A percentile compares a stretch with the other conserved stretches of the same genome.
phyloP scores from a whole-genome alignment of 2,329 filamentous ascomycete species.

The Penicillium decumbens region DNA sequence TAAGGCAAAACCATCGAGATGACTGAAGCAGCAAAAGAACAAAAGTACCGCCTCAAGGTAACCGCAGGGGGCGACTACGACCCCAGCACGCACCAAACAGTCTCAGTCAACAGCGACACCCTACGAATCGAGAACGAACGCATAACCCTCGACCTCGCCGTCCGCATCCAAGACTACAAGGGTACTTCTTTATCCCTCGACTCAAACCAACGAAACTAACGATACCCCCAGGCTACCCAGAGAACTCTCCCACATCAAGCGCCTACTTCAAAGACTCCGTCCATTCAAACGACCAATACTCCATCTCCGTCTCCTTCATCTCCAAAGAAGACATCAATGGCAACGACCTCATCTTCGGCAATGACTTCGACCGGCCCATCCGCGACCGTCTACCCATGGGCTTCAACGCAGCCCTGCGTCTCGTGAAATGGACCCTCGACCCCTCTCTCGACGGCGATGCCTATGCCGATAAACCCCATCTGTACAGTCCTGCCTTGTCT shows the following conservation, averaged over 20 bases:
- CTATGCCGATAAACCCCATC: constrained; percentile 76
- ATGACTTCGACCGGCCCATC: constrained; percentile 91
- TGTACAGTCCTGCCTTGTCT: constrained; percentile 77
- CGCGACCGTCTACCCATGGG: constrained; percentile 79
- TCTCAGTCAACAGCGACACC: constrained; percentile 69
- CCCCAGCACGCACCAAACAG: constrained; percentile 62
- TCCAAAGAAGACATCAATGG: constrained; percentile 65
- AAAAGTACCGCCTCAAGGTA: constrained; percentile 67
- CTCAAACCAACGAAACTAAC: not conserved
- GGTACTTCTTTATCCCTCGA: constrained; percentile 19
- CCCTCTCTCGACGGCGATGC: constrained; percentile 86
- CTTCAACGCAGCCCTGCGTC: constrained; percentile 75
- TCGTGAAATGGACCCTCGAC: constrained; percentile 87
- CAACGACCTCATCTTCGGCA: constrained; percentile 79
- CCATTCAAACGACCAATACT: constrained; percentile 76
- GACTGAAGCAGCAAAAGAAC: constrained; percentile 1
- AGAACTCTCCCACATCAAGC: constrained; percentile 62
- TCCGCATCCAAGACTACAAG: constrained; percentile 65
- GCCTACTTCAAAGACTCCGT: constrained; percentile 70
- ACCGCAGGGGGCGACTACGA: constrained; percentile 78
- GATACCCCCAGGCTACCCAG: constrained; percentile 59
- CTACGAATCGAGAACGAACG: constrained; percentile 60
- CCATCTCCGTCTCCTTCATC: constrained; percentile 71
- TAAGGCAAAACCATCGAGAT: not conserved
- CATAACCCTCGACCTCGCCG: constrained; percentile 64